Evolutionary conservation across 441 rosid genomes (phyloP), one percentile per base, ranked within the genome.

Genomic region (Eutrema salsugineum): DNA sequence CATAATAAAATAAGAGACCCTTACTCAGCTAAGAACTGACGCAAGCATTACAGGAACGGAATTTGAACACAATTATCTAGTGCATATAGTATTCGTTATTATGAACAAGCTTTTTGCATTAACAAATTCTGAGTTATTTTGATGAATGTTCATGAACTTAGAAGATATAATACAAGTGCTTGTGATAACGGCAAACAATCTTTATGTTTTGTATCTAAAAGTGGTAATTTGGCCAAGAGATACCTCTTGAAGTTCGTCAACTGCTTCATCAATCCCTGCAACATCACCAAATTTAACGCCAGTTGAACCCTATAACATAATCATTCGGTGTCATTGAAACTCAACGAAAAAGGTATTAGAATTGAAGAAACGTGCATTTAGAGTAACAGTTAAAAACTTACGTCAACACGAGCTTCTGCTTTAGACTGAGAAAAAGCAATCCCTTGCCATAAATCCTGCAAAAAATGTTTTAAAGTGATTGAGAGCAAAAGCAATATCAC

Each of bases 361-460:
- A 67, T 6, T 28, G 28, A 43, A 62, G 48, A 68, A 51, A 39
- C 19, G 33, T 27, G 36, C 63, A 53, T 42, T 35, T 39, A 75
- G 32, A 73, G 38, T 14, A 28, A 35, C 1, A 33, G 1, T 59
- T 27, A 64, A 30, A 80, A 70, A 80, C 96, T 84, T 55, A 91
- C 97, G 71, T 94, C 98, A 82, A 94, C 97, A 75, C 97, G 97
- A 70, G 98, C 98, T 88, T 94, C 97, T 43, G 97, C 95, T 87
- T 94, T 94, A 74, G 98, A 94, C 66, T 88, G 91, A 71, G 98
- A 89, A 85, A 94, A 94, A 55, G 91, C 94, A 82, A 91, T 90
- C 64, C 98, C 98, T 85, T 88, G 96, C 98, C 97, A 94, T 49
- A 94, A 80, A 73, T 91, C 98, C 98, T 94, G 84, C 77, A 81